Base-by-base conservation (phyloP, 495 filamentous ascomycete genomes). In the Saxispiralis lemnorum region DNA sequence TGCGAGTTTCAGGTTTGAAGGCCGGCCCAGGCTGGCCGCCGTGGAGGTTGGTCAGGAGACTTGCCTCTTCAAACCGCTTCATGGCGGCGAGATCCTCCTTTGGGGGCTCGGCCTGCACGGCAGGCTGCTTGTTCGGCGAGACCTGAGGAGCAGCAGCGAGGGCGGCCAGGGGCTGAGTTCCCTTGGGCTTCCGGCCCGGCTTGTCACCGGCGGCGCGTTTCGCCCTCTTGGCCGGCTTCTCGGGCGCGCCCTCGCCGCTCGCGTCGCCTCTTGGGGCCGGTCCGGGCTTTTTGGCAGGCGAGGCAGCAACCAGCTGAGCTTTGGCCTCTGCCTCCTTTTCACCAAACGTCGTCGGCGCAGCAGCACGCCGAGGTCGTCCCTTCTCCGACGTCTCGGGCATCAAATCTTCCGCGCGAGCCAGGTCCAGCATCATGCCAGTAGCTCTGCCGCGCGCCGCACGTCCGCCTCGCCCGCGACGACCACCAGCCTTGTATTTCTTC, bases 401-500 rank as follows among this genome's bases (percentile, higher is more conserved):
- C 24, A 46, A 31, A 13, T 50, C 48, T 35, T 56, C 56, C 6
- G 51, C 46, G 1, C 45, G 45, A 10, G 34, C 43, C 4, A 55
- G 30, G 36, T 61, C 58, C 13, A 49, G 39, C 45, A 53, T 53
- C 11, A 43, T 17, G 5, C 19, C 41, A 6, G 20, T 28, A 2
- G 41, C 38, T 31, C 79, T 75, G 33, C 79, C 76, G 39, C 81
- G 76, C 44, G 41, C 62, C 51, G 39, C 63, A 64, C 52, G 58
- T 28, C 49, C 54, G 15, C 52, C 52, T 37, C 52, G 10, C 14
- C 47, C 42, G 5, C 49, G 74, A 31, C 75, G 67, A 43, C 71
- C 64, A n/a, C 66, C 74, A 39, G 72, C 78, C 20, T 74, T 77
- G 60, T 76, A 73, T 45, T 76, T 78, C 61, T 75, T 87, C 20